Conservation (phyloP, 2,329 filamentous ascomycete species). For the Trichoderma koningiopsis region DNA sequence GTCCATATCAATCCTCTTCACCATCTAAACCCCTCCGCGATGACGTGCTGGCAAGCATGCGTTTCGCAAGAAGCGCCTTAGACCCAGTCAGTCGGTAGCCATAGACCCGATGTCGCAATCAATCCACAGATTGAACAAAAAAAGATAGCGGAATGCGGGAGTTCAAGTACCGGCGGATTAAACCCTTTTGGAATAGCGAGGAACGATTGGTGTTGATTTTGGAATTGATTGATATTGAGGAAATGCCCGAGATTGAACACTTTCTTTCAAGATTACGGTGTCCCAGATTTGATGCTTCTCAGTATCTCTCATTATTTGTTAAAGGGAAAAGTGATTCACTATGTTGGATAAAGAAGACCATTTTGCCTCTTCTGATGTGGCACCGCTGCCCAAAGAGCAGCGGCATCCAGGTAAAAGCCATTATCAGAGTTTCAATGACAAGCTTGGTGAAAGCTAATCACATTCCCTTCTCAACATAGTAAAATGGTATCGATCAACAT, state of each 20-base stretch:
- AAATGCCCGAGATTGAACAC: not conserved
- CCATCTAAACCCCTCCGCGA: slow-evolving; percentile 1
- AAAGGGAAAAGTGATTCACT: not conserved
- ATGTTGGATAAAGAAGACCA: slow-evolving; percentile 18
- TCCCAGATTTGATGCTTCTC: not conserved
- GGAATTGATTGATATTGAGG: slow-evolving; percentile 22
- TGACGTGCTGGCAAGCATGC: slow-evolving; percentile 26
- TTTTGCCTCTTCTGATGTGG: slow-evolving; percentile 7
- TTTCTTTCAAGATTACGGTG: not conserved
- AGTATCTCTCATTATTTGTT: not conserved
- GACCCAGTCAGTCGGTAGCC: slow-evolving; percentile 4
- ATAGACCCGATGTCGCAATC: slow-evolving; percentile 24
- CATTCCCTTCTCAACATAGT: slow-evolving; percentile 41
- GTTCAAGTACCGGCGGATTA: not conserved
- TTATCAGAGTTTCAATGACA: not conserved
- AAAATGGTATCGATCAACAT: slow-evolving; percentile 71
- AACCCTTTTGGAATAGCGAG: slow-evolving; percentile 3
- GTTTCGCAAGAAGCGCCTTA: slow-evolving; percentile 18
- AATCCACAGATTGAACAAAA: not conserved
- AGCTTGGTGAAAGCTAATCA: not conserved
- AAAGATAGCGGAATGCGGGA: not conserved
- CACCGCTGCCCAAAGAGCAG: slow-evolving; percentile 35
- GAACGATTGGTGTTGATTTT: not conserved
- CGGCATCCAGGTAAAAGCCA: slow-evolving; percentile 35
- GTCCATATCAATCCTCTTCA: not conserved